Evolutionary conservation across 371 early-diverging fungal genomes (phyloP).

Genomic region (Rhizopus microsporus): DNA sequence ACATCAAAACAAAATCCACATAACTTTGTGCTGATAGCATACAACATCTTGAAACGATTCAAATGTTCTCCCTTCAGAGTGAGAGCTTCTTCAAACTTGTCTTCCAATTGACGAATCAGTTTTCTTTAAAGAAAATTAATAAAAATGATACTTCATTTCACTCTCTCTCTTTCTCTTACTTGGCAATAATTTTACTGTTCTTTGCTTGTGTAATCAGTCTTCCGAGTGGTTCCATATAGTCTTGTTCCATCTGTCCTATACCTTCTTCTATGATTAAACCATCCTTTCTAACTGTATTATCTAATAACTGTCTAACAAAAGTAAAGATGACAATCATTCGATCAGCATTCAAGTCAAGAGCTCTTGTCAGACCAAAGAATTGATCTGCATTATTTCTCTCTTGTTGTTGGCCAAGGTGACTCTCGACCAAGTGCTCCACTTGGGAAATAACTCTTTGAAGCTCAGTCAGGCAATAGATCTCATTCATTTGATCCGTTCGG

Average conservation of each 20-base stretch:
- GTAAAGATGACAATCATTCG: slow-evolving; percentile 65
- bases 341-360: slow-evolving; percentile 68
- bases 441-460: slow-evolving; percentile 68
- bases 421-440: slow-evolving; percentile 68
- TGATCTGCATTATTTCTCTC: slow-evolving; percentile 48
- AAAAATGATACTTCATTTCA: neutral
- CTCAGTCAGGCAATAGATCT: slow-evolving; percentile 60
- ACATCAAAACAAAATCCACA: slow-evolving; percentile 52
- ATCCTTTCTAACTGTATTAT: slow-evolving; percentile 40
- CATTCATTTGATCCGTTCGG: slow-evolving; percentile 73
- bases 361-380: slow-evolving; percentile 56
- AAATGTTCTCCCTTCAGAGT: slow-evolving; percentile 53
- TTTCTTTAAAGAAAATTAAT: slow-evolving; percentile 48
- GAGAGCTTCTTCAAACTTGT: slow-evolving; percentile 58
- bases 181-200: slow-evolving; percentile 62
- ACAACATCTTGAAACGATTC: slow-evolving; percentile 54
- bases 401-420: slow-evolving; percentile 46
- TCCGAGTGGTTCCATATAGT: slow-evolving; percentile 59
- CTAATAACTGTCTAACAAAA: slow-evolving; percentile 43
- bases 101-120: slow-evolving; percentile 66
- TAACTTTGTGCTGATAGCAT: slow-evolving; percentile 53
- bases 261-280: slow-evolving; percentile 34
- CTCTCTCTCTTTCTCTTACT: slow-evolving; percentile 32
- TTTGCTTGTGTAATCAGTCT: slow-evolving; percentile 60
- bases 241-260: slow-evolving; percentile 51